Percentiles rank a stretch among this genome's conserved stretches.
These are phyloP conservation scores for Heimioporus sp. DNA, from an alignment of 768 basidiomycete species.

Conservation along the genomic window DNA sequence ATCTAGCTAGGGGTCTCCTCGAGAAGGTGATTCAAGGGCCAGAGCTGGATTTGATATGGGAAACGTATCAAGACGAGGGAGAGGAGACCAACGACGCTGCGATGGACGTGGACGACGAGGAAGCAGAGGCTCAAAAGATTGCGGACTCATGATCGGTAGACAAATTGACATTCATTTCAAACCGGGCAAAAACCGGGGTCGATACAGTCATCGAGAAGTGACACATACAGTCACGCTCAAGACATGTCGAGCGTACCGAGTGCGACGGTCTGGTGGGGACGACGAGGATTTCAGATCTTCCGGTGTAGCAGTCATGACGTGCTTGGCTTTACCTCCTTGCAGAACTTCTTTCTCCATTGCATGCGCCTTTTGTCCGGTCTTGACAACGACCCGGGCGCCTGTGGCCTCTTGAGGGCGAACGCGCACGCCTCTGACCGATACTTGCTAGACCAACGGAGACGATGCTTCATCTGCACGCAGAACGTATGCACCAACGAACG, in stretches of 20 bases:
- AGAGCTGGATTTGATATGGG: constrained; percentile 65
- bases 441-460: constrained; percentile 44
- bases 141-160: constrained; percentile 11
- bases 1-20: constrained; percentile 56
- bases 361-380: constrained; percentile 40
- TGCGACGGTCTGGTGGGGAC: constrained; percentile 16
- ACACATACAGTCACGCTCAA: constrained; percentile 1
- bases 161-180: not conserved
- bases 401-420: constrained; percentile 40
- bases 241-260: constrained; percentile 12
- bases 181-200: not conserved
- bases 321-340: constrained; percentile 39
- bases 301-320: not conserved
- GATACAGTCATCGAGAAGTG: not conserved
- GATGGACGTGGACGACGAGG: constrained; percentile 59
- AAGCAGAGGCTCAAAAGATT: constrained; percentile 36
- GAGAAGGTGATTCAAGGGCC: constrained; percentile 72
- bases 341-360: constrained; percentile 58
- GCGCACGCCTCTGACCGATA: constrained; percentile 56
- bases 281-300: constrained; percentile 1
- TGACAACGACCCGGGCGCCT: constrained; percentile 31
- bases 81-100: constrained; percentile 36
- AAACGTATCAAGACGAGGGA: constrained; percentile 50
- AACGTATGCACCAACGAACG: too few relatives aligned
- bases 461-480: constrained; percentile 35